Evolutionary conservation across 1,139 yeast species (phyloP).

Genomic region (Suhomyces anneliseae): DNA sequence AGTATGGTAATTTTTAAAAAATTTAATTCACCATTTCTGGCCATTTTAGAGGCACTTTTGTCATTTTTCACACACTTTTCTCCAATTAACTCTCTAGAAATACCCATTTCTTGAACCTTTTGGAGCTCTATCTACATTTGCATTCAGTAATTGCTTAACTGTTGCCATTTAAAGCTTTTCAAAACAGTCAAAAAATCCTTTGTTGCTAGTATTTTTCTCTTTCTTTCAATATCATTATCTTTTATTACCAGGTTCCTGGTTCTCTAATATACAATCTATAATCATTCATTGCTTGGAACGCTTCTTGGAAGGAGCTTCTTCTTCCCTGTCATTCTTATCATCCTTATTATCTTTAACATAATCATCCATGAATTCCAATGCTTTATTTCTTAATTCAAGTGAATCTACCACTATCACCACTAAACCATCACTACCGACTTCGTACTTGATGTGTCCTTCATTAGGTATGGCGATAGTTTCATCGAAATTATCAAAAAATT

Average conservation of each 20-base stretch:
- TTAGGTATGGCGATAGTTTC: conserved; percentile 62
- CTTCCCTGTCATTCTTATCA: conserved; percentile 9
- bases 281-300: conserved; percentile 7
- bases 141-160: no score
- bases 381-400: conserved; percentile 29
- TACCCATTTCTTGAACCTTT: no score
- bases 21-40: no score
- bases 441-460: conserved; percentile 66
- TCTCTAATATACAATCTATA: conserved; percentile 7
- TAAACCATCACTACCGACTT: conserved; percentile 70
- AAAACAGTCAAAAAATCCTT: not conserved
- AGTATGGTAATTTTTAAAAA: no score
- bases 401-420: conserved; percentile 58
- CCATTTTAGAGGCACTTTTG: no score
- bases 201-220: not conserved
- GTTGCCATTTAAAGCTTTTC: no score
- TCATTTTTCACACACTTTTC: no score
- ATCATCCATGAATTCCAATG: conserved; percentile 39
- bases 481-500: conserved; percentile 64
- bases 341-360: conserved; percentile 19
- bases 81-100: no score
- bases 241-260: not conserved
- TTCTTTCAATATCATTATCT: not conserved
- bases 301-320: conserved; percentile 6
- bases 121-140: no score